phyloP scores from a whole-genome alignment of 305 asterid genomes.

The Fraxinus greggii region DNA sequence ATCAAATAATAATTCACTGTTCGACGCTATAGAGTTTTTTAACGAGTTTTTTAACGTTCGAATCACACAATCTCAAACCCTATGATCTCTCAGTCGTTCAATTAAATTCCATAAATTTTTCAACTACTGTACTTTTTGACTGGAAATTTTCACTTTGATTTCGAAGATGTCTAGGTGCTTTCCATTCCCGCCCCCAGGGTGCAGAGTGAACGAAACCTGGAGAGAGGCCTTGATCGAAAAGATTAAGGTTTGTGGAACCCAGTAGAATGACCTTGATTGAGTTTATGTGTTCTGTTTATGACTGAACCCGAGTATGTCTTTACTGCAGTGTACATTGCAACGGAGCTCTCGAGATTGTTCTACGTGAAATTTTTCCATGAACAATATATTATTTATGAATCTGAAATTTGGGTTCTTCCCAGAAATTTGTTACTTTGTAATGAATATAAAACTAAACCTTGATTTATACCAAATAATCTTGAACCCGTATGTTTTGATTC shows the following conservation, averaged over 20 bases:
- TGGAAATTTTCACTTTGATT: slow-evolving; percentile 23
- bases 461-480: too few species aligned
- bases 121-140: neutral
- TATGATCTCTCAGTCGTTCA: neutral
- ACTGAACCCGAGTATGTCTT: slow-evolving; percentile 11
- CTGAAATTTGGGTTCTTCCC: neutral
- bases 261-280: slow-evolving; percentile 36
- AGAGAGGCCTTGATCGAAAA: slow-evolving; percentile 67
- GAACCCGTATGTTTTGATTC: neutral
- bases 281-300: slow-evolving; percentile 19
- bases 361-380: neutral
- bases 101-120: neutral
- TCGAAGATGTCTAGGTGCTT: slow-evolving; percentile 68
- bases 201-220: slow-evolving; percentile 36
- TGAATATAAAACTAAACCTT: too few species aligned
- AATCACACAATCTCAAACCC: neutral
- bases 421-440: neutral
- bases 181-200: slow-evolving; percentile 74
- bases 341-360: neutral
- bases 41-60: neutral
- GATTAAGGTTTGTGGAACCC: slow-evolving; percentile 71
- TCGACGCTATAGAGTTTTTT: neutral
- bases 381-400: neutral
- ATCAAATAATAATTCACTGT: neutral
- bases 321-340: neutral